phyloP scores from a whole-genome alignment of 768 basidiomycete species.

The Leccinum variicolor region DNA sequence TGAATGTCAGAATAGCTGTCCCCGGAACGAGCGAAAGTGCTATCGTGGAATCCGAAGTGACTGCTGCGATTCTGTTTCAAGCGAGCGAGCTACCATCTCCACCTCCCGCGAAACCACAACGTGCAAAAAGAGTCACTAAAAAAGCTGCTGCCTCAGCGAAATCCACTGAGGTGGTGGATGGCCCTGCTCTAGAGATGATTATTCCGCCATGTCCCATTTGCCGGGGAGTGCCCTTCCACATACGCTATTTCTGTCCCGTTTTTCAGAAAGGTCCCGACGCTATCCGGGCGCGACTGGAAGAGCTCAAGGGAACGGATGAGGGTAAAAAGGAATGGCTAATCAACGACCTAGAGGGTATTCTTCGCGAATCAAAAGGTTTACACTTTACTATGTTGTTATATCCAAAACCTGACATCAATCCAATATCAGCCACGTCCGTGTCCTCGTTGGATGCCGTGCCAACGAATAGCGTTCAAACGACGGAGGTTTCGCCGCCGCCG shows the following conservation, averaged over 20 bases:
- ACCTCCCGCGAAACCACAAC: constrained; percentile 9
- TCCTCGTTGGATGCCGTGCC: neutral
- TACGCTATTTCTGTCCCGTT: constrained; percentile 47
- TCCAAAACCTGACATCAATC: constrained; percentile 9
- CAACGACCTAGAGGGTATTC: constrained; percentile 37
- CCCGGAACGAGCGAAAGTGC: constrained; percentile 16
- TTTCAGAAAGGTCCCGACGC: constrained; percentile 41
- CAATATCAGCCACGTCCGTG: constrained; percentile 2
- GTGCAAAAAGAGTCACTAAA: constrained; percentile 7
- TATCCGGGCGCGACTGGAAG: constrained; percentile 44
- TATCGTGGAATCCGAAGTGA: constrained; percentile 14
- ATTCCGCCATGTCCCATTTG: constrained; percentile 44
- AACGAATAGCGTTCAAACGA: constrained; percentile 1
- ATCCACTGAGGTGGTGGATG: neutral
- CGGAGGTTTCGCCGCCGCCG: neutral
- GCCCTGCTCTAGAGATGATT: neutral
- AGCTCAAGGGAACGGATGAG: constrained; percentile 32
- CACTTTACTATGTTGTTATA: constrained; percentile 1
- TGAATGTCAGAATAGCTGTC: constrained; percentile 22
- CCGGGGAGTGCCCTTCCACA: constrained; percentile 41
- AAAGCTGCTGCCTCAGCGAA: neutral
- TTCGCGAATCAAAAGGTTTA: constrained; percentile 29
- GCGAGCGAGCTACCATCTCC: constrained; percentile 4
- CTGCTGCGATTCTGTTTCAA: constrained; percentile 16
- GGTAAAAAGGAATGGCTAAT: constrained; percentile 33